These are phyloP conservation scores for Fusarium ramigenum DNA, from an alignment of 2,329 filamentous ascomycete genomes.

Conservation along the genomic window DNA sequence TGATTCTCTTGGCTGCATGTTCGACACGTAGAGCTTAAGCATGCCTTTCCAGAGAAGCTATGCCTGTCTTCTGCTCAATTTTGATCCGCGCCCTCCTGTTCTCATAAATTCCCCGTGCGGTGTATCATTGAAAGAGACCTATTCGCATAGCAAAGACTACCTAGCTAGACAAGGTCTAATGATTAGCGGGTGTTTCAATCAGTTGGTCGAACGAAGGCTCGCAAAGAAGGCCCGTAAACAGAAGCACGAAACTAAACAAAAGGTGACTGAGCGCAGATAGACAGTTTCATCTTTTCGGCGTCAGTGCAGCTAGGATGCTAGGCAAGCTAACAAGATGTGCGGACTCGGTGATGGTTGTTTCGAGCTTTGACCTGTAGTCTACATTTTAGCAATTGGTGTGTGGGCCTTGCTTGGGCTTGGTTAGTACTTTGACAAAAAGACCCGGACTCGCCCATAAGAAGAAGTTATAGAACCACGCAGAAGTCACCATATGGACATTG, in stretches of 20 bases:
- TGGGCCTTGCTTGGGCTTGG: background rate
- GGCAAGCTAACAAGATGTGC: conserved; percentile 1
- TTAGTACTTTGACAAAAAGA: background rate
- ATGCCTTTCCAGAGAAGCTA: background rate
- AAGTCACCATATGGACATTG: background rate
- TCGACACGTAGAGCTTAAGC: background rate
- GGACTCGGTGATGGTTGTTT: conserved; percentile 6
- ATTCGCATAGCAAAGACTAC: background rate
- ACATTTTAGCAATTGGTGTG: background rate
- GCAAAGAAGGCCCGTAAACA: background rate
- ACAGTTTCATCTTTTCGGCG: conserved; percentile 6
- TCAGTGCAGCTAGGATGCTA: background rate
- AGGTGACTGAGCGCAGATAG: background rate
- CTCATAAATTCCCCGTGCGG: background rate
- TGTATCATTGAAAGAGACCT: background rate
- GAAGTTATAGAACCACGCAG: background rate
- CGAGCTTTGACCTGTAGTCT: conserved; percentile 9
- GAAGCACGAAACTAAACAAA: conserved; percentile 2
- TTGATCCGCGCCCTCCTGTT: background rate
- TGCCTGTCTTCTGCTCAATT: background rate
- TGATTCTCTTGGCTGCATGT: background rate
- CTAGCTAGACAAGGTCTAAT: background rate
- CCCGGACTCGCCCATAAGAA: background rate
- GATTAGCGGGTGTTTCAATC: background rate
- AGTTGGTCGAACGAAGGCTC: background rate